phyloP scores from a whole-genome alignment of 2,329 filamentous ascomycete species.

The Aspergillus eucalypticola region DNA sequence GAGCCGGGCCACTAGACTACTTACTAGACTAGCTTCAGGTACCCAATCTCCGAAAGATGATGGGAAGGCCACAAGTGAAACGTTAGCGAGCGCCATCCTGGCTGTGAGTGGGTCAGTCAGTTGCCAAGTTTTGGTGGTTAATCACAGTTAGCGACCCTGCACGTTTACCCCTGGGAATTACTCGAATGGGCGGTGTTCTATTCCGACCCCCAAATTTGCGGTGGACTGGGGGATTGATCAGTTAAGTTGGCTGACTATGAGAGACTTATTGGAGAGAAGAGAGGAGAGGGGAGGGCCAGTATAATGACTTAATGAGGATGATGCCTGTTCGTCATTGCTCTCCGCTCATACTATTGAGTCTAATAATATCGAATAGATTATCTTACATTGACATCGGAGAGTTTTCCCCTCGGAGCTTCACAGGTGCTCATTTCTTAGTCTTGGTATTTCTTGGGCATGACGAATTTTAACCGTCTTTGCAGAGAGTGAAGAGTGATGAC shows the following conservation, averaged over 20 bases:
- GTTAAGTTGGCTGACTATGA: no score
- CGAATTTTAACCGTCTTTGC: no score
- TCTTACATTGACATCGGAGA: neutral
- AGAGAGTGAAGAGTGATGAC: neutral
- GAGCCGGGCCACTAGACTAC: no score
- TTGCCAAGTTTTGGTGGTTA: constrained; percentile 11
- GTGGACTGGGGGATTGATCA: neutral
- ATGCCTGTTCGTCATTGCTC: no score
- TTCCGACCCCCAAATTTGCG: neutral
- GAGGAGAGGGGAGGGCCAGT: neutral
- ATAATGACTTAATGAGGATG: neutral
- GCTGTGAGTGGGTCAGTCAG: constrained; percentile 1
- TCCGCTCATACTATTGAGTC: no score
- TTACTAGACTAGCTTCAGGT: neutral
- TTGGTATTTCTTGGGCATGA: neutral
- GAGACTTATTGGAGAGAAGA: no score
- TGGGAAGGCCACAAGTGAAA: constrained; percentile 20
- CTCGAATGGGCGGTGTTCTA: neutral
- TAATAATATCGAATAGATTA: no score
- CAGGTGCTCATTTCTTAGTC: neutral
- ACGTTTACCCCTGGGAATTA: constrained; percentile 6
- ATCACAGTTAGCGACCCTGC: neutral
- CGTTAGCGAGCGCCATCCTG: constrained; percentile 17
- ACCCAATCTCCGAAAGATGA: constrained; percentile 6
- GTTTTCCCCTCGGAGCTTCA: neutral